Percentiles rank a stretch among this genome's conserved stretches.
phyloP scores from a whole-genome alignment of 2,329 filamentous ascomycete genomes.

The Verticillium dahliae region DNA sequence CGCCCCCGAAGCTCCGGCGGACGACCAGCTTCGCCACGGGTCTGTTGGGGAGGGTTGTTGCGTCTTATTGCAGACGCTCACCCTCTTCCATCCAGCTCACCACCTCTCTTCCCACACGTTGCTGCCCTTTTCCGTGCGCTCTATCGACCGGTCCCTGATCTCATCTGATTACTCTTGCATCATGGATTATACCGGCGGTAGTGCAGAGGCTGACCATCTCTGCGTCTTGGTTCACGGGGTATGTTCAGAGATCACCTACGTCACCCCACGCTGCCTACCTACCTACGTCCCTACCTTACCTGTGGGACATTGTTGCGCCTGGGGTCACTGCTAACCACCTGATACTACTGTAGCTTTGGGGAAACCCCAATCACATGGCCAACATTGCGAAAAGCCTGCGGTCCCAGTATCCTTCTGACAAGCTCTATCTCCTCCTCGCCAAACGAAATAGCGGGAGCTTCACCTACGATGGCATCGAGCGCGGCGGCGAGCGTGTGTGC shows the following conservation, averaged over 20 bases:
- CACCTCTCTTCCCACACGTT: not conserved
- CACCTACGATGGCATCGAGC: constrained; percentile 65
- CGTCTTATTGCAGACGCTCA: not conserved
- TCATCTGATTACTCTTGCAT: constrained; percentile 17
- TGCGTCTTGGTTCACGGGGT: constrained; percentile 74
- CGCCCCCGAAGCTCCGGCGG: not conserved
- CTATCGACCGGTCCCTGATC: constrained; percentile 26
- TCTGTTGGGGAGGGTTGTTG: not conserved
- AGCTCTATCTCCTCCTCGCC: constrained; percentile 63
- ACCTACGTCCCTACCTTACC: too few species aligned
- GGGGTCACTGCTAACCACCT: not conserved
- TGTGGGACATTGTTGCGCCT: not conserved
- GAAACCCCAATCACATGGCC: constrained; percentile 67
- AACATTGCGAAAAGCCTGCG: constrained; percentile 61
- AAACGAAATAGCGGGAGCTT: constrained; percentile 69
- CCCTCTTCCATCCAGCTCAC: not conserved
- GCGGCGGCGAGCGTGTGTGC: constrained; percentile 60
- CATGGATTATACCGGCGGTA: constrained; percentile 45
- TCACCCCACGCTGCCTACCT: not conserved
- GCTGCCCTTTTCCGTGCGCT: constrained; percentile 23
- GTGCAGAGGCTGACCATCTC: constrained; percentile 57
- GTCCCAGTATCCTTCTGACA: constrained; percentile 51
- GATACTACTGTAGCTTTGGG: constrained; percentile 55
- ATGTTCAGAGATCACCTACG: constrained; percentile 23
- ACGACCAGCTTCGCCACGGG: not conserved